A percentile compares a stretch with the other conserved stretches of the same genome.
Evolutionary conservation across 106 monocot genomes (phyloP).

Genomic region (Amphibolis antarctica): DNA sequence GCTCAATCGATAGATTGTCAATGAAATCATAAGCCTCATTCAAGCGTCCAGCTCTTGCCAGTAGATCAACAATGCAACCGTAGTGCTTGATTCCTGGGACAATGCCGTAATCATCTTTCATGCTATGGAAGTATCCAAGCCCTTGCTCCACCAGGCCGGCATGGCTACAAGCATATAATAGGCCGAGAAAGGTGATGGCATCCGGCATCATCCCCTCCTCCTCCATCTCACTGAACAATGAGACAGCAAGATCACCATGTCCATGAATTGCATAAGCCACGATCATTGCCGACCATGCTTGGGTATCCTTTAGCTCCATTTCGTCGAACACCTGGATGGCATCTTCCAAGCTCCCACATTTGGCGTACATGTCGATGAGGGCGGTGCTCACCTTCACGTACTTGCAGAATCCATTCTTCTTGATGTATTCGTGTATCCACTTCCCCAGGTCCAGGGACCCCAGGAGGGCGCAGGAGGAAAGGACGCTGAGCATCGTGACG

Average conservation of each 20-base stretch:
- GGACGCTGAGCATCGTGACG: conserved; percentile 53
- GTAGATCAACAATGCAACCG: conserved; percentile 59
- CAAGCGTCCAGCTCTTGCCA: conserved; percentile 45
- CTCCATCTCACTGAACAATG: conserved; percentile 40
- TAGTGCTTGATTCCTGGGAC: conserved; percentile 56
- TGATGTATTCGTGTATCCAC: conserved; percentile 56
- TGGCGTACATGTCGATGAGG: conserved; percentile 74
- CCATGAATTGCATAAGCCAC: conserved; percentile 62
- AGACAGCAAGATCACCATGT: conserved; percentile 28
- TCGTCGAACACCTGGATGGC: conserved; percentile 38
- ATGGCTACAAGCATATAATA: conserved; percentile 75
- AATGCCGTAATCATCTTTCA: conserved; percentile 23
- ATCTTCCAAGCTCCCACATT: conserved; percentile 71
- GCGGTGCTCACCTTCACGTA: conserved; percentile 50
- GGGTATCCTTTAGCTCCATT: conserved; percentile 45
- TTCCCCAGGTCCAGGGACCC: conserved; percentile 57
- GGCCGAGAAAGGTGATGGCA: conserved; percentile 60
- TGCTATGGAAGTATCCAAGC: conserved; percentile 34
- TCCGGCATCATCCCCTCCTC: conserved; percentile 34
- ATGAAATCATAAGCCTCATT: conserved; percentile 52
- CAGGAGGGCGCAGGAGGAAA: conserved; percentile 42
- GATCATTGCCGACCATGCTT: conserved; percentile 80
- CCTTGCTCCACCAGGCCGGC: conserved; percentile 62
- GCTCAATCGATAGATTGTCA: conserved; percentile 30
- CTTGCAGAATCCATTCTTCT: conserved; percentile 27